These are phyloP conservation scores for Heterobasidion parviporum DNA, from an alignment of 1,284 basidiomycete genomes.

Conservation along the genomic window DNA sequence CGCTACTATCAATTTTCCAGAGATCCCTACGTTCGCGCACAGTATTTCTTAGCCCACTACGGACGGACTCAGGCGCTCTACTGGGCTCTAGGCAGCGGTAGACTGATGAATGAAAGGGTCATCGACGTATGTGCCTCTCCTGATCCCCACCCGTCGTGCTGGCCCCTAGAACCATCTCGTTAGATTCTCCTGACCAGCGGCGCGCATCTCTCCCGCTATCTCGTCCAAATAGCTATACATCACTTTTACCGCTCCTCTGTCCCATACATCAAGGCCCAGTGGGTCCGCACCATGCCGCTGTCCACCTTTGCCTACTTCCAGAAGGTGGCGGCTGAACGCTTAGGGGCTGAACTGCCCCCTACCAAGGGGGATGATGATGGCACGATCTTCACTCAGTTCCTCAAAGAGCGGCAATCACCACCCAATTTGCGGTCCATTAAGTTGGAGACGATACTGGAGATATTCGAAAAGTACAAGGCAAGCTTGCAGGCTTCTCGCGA, in stretches of 20 bases:
- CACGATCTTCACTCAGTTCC: constrained; percentile 47
- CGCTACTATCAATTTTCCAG: constrained; percentile 55
- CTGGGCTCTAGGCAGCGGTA: constrained; percentile 61
- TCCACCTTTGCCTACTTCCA: constrained; percentile 56
- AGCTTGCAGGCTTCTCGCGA: constrained; percentile 14
- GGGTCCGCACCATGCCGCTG: constrained; percentile 58
- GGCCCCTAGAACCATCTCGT: not conserved
- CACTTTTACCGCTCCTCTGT: constrained; percentile 65
- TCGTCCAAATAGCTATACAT: constrained; percentile 66
- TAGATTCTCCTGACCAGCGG: constrained; percentile 66
- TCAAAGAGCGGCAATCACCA: constrained; percentile 59
- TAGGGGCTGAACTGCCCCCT: constrained; percentile 52
- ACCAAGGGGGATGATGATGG: constrained; percentile 71
- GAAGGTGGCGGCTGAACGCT: constrained; percentile 43
- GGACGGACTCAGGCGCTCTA: constrained; percentile 62
- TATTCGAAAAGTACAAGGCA: constrained; percentile 63
- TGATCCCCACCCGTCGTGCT: constrained; percentile 1
- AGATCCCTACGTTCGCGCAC: constrained; percentile 66
- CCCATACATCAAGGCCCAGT: constrained; percentile 63
- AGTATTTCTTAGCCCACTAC: constrained; percentile 66
- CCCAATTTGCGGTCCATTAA: constrained; percentile 42
- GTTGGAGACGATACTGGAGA: constrained; percentile 55
- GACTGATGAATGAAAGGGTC: constrained; percentile 52
- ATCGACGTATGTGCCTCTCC: constrained; percentile 50
- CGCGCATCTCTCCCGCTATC: constrained; percentile 68